Evolutionary conservation across 345 rosid species (phyloP), one percentile per base, ranked within the genome.

Genomic region (Carallia pectinifolia): DNA sequence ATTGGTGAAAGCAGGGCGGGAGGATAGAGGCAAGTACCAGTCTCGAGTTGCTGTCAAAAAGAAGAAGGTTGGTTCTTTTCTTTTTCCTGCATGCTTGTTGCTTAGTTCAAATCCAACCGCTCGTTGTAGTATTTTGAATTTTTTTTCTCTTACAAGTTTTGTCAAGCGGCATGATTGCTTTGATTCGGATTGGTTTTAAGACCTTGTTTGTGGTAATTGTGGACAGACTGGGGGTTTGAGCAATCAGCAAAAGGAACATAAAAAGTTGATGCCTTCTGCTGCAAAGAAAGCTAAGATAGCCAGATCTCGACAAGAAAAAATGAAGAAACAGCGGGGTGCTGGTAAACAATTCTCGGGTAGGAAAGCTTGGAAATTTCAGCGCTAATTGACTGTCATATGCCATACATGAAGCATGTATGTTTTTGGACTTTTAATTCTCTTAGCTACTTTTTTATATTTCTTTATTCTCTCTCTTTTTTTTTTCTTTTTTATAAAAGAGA

Each of bases 191-290:
- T 62, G 37, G 8, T 70, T 29, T 29, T 31, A 29, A 31, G 9
- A 71, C 36, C 31, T 37, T 19, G 18, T 44, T 60, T 50, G 18
- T 38, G 19, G 40, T 23, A 31, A 44, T 33, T 30, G 5, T 65
- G 73, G 6, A 62, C 88, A 91, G 97, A 83, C 85, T 18, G 97
- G 97, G 52, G 97, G 99, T 62, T 27, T 54, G 61, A 90, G 90
- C 88, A 92, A 95, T 76, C 78, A 78, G 61, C 96, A 95, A 81
- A 95, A 95, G 79, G 92, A 92, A 64, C 99, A 85, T 81, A 88
- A 79, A 74, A 95, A 95, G 87, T 61, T 61, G 40, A 89, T 95
- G 98, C 98, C 97, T 55, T 71, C 77, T 2, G 97, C 97, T 70
- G 98, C 99, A 2, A 81, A 83, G 71, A 87, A 87, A 75, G 82